A percentile compares a stretch with the other conserved stretches of the same genome.
These are phyloP conservation scores for Dioszegia crocea DNA, from an alignment of 768 basidiomycete genomes.

Conservation along the genomic window DNA sequence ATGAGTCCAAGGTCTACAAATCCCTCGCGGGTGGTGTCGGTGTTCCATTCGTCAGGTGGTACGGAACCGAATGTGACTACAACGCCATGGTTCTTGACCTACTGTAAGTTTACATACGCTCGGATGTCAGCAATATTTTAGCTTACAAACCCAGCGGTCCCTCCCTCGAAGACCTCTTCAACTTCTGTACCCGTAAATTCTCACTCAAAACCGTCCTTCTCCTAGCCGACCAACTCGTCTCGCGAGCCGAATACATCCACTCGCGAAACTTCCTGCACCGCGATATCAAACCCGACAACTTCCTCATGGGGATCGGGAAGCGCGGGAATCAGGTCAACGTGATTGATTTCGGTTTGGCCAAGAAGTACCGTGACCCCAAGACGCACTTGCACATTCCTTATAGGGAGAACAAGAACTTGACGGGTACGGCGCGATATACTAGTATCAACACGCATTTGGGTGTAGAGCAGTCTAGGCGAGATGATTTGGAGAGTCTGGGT, in stretches of 20 bases:
- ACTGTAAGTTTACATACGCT: slow-evolving; percentile 52
- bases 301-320: slow-evolving; percentile 98
- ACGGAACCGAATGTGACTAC: slow-evolving; percentile 93
- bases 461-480: slow-evolving; percentile 92
- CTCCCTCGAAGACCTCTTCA: slow-evolving; percentile 54
- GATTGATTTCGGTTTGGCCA: slow-evolving; percentile 68
- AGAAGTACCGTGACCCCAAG: slow-evolving; percentile 99
- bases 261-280: slow-evolving; percentile 90
- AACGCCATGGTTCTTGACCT: slow-evolving; percentile 99
- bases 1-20: slow-evolving; percentile 89
- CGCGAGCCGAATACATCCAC: slow-evolving; percentile 94
- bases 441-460: slow-evolving; percentile 99
- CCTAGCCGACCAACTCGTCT: slow-evolving; percentile 93
- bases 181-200: slow-evolving; percentile 73
- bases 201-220: slow-evolving; percentile 89
- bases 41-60: slow-evolving; percentile 89
- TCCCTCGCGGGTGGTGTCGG: slow-evolving; percentile 82
- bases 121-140: neutral
- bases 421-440: slow-evolving; percentile 97
- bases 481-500: slow-evolving; percentile 95
- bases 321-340: slow-evolving; percentile 99
- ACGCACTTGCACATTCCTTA: slow-evolving; percentile 99
- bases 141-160: slow-evolving; percentile 39
- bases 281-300: slow-evolving; percentile 98
- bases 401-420: slow-evolving; percentile 99